Evolutionary conservation across 73 alveolate genomes (phyloP).

Genomic region (Paramecium primaurelia): DNA sequence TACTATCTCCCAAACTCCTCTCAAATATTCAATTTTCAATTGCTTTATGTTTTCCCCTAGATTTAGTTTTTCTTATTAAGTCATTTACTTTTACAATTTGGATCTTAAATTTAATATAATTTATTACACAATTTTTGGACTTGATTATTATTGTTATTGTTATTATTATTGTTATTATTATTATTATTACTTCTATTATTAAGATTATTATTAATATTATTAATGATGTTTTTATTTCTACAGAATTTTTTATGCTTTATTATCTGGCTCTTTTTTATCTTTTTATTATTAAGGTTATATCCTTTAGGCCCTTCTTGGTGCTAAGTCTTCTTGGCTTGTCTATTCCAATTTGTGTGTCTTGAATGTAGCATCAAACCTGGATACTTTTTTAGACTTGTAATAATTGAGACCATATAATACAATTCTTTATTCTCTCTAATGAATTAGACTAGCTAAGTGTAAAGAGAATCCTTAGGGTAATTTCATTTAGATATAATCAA

Average conservation of each 20-base stretch:
- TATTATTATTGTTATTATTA: background rate
- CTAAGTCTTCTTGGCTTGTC: background rate
- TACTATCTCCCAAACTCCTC: slow-evolving; percentile 62
- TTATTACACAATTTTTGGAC: background rate
- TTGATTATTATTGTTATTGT: background rate
- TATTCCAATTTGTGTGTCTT: background rate
- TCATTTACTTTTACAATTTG: background rate
- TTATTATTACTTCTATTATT: background rate
- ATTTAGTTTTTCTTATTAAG: slow-evolving; percentile 32
- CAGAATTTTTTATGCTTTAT: background rate
- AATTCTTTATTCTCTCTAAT: slow-evolving; percentile 29
- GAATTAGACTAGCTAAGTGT: slow-evolving; percentile 4
- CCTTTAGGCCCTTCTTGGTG: background rate
- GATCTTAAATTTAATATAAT: background rate
- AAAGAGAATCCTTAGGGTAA: slow-evolving; percentile 9
- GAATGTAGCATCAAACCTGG: slow-evolving; percentile 36
- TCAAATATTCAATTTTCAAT: slow-evolving; percentile 47
- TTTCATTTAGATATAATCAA: background rate
- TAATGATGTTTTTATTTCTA: background rate
- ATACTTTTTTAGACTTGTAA: background rate
- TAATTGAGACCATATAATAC: background rate
- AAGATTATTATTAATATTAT: background rate
- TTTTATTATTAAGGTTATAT: background rate
- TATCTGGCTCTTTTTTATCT: background rate
- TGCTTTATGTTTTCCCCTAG: slow-evolving; percentile 45